These are phyloP conservation scores for Brassica incana DNA, from an alignment of 345 rosid genomes.

Conservation along the genomic window DNA sequence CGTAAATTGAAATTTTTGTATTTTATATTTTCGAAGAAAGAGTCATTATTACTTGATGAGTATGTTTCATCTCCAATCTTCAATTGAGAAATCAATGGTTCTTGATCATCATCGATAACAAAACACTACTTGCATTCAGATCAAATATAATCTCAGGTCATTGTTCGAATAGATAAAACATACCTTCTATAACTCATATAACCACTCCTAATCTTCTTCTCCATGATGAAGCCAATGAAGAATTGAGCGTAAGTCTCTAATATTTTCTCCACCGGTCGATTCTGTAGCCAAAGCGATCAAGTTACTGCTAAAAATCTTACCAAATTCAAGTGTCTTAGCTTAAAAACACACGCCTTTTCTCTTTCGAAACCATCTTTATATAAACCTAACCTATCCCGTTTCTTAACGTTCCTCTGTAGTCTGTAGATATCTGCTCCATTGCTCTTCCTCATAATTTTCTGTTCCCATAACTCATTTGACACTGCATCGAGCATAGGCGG, in stretches of 20 bases:
- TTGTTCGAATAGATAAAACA: constrained; percentile 49
- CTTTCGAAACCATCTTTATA: no score
- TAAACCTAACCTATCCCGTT: no score
- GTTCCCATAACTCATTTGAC: no score
- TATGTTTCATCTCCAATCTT: constrained; percentile 42
- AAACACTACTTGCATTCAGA: constrained; percentile 47
- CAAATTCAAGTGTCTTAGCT: no score
- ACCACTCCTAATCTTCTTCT: constrained; percentile 55
- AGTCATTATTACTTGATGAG: constrained; percentile 18
- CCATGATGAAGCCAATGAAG: constrained; percentile 39
- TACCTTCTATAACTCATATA: constrained; percentile 51
- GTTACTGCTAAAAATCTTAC: no score
- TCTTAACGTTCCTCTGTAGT: no score
- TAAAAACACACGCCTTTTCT: no score
- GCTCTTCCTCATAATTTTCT: no score
- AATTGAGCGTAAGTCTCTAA: constrained; percentile 51
- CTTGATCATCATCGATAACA: constrained; percentile 39
- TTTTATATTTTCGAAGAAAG: not conserved
- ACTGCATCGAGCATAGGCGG: no score
- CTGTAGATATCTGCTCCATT: no score
- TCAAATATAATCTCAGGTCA: constrained; percentile 65
- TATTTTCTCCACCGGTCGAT: constrained; percentile 35
- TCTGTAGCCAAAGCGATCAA: no score
- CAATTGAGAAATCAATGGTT: constrained; percentile 59
- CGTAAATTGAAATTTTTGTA: not conserved